Evolutionary conservation across 2,329 filamentous ascomycete genomes (phyloP).

Genomic region (Cytospora piceae): DNA sequence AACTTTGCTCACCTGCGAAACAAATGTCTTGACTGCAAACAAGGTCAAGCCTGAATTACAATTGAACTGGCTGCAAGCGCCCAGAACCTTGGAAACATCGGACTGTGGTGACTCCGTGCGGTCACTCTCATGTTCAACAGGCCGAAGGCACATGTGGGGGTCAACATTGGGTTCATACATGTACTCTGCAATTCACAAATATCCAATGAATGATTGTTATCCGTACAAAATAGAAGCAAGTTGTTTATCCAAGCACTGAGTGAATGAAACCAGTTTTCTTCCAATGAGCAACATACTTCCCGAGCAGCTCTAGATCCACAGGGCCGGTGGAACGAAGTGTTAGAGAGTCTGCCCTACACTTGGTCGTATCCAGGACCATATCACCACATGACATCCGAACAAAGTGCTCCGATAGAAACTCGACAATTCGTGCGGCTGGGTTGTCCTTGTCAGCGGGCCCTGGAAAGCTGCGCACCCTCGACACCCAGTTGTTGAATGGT

Average conservation of each 20-base stretch:
- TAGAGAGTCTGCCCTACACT: neutral
- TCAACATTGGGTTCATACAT: neutral
- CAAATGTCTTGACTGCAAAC: too few relatives aligned
- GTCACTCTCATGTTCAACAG: too few relatives aligned
- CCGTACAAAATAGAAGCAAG: too few relatives aligned
- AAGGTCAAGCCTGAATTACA: too few relatives aligned
- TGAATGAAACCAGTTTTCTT: neutral
- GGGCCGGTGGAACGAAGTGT: neutral
- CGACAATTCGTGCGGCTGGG: neutral
- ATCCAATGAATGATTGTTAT: neutral
- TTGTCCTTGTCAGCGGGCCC: neutral
- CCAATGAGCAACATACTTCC: neutral
- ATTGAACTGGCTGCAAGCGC: too few relatives aligned
- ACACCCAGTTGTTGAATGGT: neutral
- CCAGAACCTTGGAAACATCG: too few relatives aligned
- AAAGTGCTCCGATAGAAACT: neutral
- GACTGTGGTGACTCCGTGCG: too few relatives aligned
- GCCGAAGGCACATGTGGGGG: too few relatives aligned
- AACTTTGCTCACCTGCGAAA: too few relatives aligned
- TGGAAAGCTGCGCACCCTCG: neutral
- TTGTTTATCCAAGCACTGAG: neutral
- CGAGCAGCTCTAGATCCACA: neutral
- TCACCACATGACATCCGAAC: conserved; percentile 11
- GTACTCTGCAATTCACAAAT: neutral
- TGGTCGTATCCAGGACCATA: neutral